These are phyloP conservation scores for Trichosporon sp. DNA, from an alignment of 1,284 basidiomycete species.

Conservation along the genomic window DNA sequence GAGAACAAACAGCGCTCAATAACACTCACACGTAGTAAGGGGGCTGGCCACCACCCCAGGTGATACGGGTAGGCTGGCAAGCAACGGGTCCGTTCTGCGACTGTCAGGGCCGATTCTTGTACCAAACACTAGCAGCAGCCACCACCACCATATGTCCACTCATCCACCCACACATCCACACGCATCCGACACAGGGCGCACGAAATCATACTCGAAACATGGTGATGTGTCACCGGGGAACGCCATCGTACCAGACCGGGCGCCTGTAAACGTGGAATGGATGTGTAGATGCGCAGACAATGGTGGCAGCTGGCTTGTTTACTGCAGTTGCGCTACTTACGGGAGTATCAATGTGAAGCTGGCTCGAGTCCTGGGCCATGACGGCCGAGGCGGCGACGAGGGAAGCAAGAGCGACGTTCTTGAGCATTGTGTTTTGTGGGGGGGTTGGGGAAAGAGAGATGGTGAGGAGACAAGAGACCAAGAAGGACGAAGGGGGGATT, in stretches of 20 bases:
- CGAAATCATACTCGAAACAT: not conserved
- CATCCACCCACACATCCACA: not conserved
- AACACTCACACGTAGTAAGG: conserved; percentile 59
- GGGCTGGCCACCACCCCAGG: conserved; percentile 56
- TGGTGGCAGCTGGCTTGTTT: not conserved
- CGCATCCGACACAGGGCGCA: not conserved
- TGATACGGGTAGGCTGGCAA: conserved; percentile 41
- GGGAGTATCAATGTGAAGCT: conserved; percentile 11
- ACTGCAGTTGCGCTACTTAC: conserved; percentile 23
- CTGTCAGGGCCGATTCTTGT: conserved; percentile 12
- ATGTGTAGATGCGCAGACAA: not conserved
- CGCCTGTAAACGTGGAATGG: not conserved
- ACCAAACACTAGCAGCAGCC: not conserved
- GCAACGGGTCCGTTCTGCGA: conserved; percentile 1
- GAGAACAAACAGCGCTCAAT: not conserved
- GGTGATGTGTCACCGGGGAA: not conserved
- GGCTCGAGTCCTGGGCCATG: conserved; percentile 14
- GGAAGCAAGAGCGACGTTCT: conserved; percentile 3
- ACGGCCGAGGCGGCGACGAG: conserved; percentile 16
- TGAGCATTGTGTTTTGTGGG: conserved; percentile 5
- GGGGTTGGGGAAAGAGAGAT: not conserved
- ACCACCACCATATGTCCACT: too few species aligned
- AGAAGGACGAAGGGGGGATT: not conserved
- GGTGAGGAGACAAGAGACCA: conserved; percentile 3
- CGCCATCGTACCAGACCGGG: not conserved